Base-by-base conservation (phyloP, 2,329 filamentous ascomycete genomes). In the Leptographium galeiforme region DNA sequence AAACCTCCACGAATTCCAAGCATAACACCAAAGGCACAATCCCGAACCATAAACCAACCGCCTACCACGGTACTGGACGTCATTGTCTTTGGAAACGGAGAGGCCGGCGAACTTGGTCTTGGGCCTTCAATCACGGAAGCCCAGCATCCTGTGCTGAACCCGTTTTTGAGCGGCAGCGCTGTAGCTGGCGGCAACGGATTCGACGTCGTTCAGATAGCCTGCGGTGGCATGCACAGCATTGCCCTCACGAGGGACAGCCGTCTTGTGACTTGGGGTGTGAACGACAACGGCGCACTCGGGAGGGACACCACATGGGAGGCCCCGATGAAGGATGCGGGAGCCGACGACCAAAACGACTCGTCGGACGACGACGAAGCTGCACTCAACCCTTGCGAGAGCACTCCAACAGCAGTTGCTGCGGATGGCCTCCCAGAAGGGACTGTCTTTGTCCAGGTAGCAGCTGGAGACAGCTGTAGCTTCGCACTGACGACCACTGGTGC, bases 231-330 rank as follows among this genome's bases (percentile, higher is more conserved):
- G 82, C 82, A 86, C 66, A 75, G 74, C 51, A 68, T 82, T 57
- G 82, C 80, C 14, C 67, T 86, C 51, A 85, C 82, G 32, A 72
- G 78, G 58, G 79, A 85, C 63, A 82, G 82, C 66, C 77, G 77
- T 63, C 79, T 86, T 58, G 69, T 82, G 50, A 83, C 81, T 25
- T 86, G 82, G 82, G 82, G 82, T 56, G 82, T 85, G 54, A 85
- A 85, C 63, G 82, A 86, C 62, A 76, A 82, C 59, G 79, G 79
- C 54, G 81, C 82, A 13, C 71, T 86, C 48, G 82, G 82, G 36
- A 72, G 82, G 59, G 73, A 80, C 58, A 83, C 80, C 2, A 66
- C 69, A 4, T 77, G 76, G 68, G 74, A 78, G 6, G 78, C 38
- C 7, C 33, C 16, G 19, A 5, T 52, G 14, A 36, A 25, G 25